Percentiles rank a stretch among this genome's conserved stretches.
Conservation (phyloP, 2,329 filamentous ascomycete genomes). For the Samsoniella hepiali region DNA sequence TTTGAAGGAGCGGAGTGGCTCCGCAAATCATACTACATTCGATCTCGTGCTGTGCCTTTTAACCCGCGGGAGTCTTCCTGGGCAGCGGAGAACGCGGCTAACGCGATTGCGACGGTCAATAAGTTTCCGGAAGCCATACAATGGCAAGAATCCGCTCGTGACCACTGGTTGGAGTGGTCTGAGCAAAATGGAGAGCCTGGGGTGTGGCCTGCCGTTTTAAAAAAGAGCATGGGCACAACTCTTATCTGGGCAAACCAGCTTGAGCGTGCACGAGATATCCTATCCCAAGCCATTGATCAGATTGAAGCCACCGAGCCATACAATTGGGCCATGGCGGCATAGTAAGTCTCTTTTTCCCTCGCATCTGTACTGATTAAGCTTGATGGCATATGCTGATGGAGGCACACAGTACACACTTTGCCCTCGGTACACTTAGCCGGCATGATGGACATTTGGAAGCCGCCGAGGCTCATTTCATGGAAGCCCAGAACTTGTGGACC, state of each 20-base stretch:
- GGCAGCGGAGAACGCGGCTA: background rate
- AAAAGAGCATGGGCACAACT: slow-evolving; percentile 3
- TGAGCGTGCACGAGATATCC: background rate
- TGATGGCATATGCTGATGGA: background rate
- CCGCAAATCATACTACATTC: background rate
- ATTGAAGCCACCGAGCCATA: slow-evolving; percentile 2
- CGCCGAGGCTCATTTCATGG: slow-evolving; percentile 17
- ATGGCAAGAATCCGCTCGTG: background rate
- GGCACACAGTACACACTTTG: slow-evolving; percentile 16
- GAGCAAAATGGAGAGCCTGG: background rate
- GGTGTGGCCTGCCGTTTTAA: background rate
- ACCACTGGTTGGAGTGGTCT: background rate
- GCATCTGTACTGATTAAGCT: background rate
- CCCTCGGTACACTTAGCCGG: slow-evolving; percentile 13
- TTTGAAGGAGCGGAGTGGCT: background rate
- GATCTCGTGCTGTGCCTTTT: background rate
- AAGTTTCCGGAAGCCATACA: background rate
- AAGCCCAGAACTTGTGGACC: slow-evolving; percentile 20
- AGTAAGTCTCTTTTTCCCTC: slow-evolving; percentile 10
- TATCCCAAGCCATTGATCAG: background rate
- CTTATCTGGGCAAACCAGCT: background rate
- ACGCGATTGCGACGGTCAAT: background rate
- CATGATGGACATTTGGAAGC: slow-evolving; percentile 2
- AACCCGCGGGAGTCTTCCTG: background rate
- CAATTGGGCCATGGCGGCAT: slow-evolving; percentile 9